Base-by-base conservation (phyloP, 139 green algal genomes). In the Haematococcus lacustris region DNA sequence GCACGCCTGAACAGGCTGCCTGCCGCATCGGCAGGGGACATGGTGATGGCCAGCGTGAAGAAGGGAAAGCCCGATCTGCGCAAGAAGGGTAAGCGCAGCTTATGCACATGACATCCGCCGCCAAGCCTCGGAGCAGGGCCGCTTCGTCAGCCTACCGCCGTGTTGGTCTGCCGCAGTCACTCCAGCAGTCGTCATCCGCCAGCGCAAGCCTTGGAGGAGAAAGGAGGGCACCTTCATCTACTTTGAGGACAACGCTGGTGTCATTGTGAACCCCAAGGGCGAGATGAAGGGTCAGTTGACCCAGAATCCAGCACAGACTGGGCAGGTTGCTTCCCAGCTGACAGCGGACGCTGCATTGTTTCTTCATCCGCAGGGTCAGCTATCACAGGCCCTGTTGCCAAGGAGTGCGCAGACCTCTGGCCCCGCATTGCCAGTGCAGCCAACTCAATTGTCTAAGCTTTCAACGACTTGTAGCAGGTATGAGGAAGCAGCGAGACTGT, bases 51-150 rank as follows among this genome's bases (percentile, higher is more conserved):
- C 70, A 97, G 90, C n/a, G 92, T 97, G 30, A 99, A 99, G 93
- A 99, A 99, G 89, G 96, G 96, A 78, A 99, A 99, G 92, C 96
- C 96, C n/a, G 96, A 99, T 77, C 89, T 99, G 67, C 82, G 96
- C 70, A 99, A 99, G 90, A 99, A 99, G 87, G 93, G 91, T 94
- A 75, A 68, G 84, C 38, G 23, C n/a, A n/a, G n/a, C n/a, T n/a
- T n/a, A n/a, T n/a, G n/a, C n/a, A n/a, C n/a, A n/a, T n/a, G n/a
- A n/a, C n/a, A n/a, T n/a, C n/a, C n/a, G n/a, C n/a, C n/a, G n/a
- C n/a, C n/a, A n/a, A n/a, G n/a, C n/a, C n/a, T n/a, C n/a, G n/a
- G n/a, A n/a, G n/a, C n/a, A n/a, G n/a, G n/a, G n/a, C n/a, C n/a
- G n/a, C n/a, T n/a, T n/a, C n/a, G n/a, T n/a, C n/a, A n/a, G n/a